Evolutionary conservation across 164 flowering plant species (phyloP).

Genomic region (Tetracentron sinense): DNA sequence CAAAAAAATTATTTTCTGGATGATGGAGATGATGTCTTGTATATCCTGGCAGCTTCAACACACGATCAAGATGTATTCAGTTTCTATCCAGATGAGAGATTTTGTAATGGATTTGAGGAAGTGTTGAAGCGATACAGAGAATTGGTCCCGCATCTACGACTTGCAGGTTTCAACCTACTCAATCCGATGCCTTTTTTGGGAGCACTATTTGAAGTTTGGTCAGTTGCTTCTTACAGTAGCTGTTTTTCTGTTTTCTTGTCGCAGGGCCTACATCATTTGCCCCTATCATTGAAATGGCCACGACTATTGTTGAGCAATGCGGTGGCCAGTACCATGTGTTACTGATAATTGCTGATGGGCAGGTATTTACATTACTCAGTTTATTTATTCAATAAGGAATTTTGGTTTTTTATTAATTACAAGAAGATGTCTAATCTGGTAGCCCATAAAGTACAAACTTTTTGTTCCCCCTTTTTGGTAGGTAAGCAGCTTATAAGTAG

Average conservation of each 20-base stretch:
- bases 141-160: slow-evolving; percentile 67
- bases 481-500: too few species aligned
- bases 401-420: background rate
- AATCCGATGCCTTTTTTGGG: slow-evolving; percentile 3
- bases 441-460: too few species aligned
- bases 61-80: slow-evolving; percentile 94
- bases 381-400: background rate
- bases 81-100: slow-evolving; percentile 71
- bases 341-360: slow-evolving; percentile 96
- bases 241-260: slow-evolving; percentile 9
- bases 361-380: slow-evolving; percentile 71
- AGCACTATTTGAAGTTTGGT: background rate
- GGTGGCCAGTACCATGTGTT: slow-evolving; percentile 95
- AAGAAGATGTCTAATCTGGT: background rate
- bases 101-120: slow-evolving; percentile 89
- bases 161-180: slow-evolving; percentile 53
- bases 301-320: slow-evolving; percentile 78
- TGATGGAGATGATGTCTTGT: slow-evolving; percentile 1
- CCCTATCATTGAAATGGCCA: slow-evolving; percentile 85
- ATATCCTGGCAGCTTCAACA: slow-evolving; percentile 60
- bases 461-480: too few species aligned
- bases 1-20: background rate
- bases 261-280: slow-evolving; percentile 98
- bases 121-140: slow-evolving; percentile 69
- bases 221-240: background rate